These are phyloP conservation scores for Epithele typhae DNA, from an alignment of 768 basidiomycete genomes.

Conservation along the genomic window DNA sequence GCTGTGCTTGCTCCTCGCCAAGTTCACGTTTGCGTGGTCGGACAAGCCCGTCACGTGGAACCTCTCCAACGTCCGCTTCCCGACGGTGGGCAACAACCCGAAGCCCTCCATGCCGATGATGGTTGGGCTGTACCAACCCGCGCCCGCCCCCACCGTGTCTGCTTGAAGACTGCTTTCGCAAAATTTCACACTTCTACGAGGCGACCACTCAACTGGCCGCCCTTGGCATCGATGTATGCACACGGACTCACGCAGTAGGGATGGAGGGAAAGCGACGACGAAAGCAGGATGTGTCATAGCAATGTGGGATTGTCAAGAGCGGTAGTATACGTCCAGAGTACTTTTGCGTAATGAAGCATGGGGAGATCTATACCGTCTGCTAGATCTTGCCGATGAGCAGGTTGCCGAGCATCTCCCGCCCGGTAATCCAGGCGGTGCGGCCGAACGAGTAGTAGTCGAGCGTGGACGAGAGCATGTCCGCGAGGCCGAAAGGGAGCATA, in stretches of 20 bases:
- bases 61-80: slow-evolving; percentile 11
- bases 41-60: slow-evolving; percentile 14
- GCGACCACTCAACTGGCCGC: no score
- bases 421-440: slow-evolving; percentile 73
- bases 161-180: no score
- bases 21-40: slow-evolving; percentile 13
- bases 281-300: no score
- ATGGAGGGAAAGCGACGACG: no score
- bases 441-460: slow-evolving; percentile 83
- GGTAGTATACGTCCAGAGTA: no score
- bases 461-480: slow-evolving; percentile 83
- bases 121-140: slow-evolving; percentile 5
- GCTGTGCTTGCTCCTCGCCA: slow-evolving; percentile 9
- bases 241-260: no score
- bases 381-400: slow-evolving; percentile 84
- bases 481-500: slow-evolving; percentile 93
- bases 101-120: slow-evolving; percentile 12
- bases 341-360: no score
- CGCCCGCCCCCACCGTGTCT: no score
- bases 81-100: slow-evolving; percentile 6
- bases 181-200: no score
- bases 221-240: no score
- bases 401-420: slow-evolving; percentile 78
- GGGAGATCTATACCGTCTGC: no score
- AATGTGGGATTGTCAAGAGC: no score